These are phyloP conservation scores for Eucalyptus globulus DNA, from an alignment of 345 rosid genomes.

Conservation along the genomic window DNA sequence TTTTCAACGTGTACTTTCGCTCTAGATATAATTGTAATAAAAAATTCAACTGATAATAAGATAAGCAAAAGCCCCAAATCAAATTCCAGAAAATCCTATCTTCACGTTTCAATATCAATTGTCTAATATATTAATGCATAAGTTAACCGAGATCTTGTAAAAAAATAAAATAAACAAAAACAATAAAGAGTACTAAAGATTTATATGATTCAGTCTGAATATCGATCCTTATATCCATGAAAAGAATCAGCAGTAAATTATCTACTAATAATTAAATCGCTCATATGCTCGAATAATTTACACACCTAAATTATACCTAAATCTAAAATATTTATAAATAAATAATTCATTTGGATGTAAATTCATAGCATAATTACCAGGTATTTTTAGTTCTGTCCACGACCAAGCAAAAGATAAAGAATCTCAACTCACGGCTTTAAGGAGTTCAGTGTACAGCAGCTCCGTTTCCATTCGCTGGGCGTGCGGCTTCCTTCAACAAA, in stretches of 20 bases:
- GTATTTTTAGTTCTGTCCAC: neutral
- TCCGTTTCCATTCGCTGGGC: neutral
- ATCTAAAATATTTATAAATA: no score
- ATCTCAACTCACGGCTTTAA: neutral
- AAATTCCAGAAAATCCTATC: neutral
- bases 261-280: no score
- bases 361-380: neutral
- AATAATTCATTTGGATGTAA: no score
- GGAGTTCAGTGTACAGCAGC: neutral
- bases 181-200: no score
- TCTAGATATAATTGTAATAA: neutral
- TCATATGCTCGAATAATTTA: no score
- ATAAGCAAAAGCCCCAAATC: neutral
- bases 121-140: neutral
- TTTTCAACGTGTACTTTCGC: fast-evolving
- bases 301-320: neutral
- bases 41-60: no score
- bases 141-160: neutral
- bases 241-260: no score
- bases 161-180: no score
- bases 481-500: neutral
- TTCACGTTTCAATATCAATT: neutral
- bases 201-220: no score
- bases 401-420: neutral
- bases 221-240: no score